phyloP scores from a whole-genome alignment of 495 filamentous ascomycete species.

The Aspergillus asperescens region DNA sequence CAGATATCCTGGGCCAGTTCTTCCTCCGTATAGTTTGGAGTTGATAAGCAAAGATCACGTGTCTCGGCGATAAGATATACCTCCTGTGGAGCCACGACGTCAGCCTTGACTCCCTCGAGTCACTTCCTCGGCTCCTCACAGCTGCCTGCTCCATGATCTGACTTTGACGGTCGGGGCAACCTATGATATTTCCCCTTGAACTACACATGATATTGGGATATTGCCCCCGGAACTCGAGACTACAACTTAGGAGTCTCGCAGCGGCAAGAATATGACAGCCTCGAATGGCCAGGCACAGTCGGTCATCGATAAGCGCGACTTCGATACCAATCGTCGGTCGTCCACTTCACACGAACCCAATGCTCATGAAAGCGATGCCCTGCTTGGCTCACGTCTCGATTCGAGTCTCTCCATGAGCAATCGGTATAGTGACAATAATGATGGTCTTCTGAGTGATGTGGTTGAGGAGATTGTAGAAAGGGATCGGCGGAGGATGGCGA shows the following conservation, averaged over 20 bases:
- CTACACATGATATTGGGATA: too few relatives aligned
- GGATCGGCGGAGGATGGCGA: constrained; percentile 50
- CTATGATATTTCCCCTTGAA: background rate
- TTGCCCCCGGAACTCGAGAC: too few relatives aligned
- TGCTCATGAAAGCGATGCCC: constrained; percentile 13
- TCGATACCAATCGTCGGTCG: constrained; percentile 47
- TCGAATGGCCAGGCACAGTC: constrained; percentile 22
- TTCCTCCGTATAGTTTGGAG: background rate
- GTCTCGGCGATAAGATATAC: constrained; percentile 24
- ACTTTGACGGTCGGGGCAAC: background rate
- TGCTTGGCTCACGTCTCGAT: constrained; percentile 17
- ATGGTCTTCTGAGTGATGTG: constrained; percentile 55
- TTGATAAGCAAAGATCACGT: constrained; percentile 25
- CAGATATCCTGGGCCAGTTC: too few relatives aligned
- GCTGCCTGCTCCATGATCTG: background rate
- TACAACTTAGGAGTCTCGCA: background rate
- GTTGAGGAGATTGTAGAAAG: constrained; percentile 56
- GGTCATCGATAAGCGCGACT: constrained; percentile 56
- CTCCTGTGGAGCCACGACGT: constrained; percentile 9
- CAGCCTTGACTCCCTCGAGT: background rate
- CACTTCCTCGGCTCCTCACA: background rate
- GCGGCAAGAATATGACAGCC: constrained; percentile 22
- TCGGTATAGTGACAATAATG: constrained; percentile 37
- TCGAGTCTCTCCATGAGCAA: constrained; percentile 20
- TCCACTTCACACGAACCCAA: constrained; percentile 34